Conservation (phyloP, 176 grass and related monocot genomes). For the Eleusine indica region DNA sequence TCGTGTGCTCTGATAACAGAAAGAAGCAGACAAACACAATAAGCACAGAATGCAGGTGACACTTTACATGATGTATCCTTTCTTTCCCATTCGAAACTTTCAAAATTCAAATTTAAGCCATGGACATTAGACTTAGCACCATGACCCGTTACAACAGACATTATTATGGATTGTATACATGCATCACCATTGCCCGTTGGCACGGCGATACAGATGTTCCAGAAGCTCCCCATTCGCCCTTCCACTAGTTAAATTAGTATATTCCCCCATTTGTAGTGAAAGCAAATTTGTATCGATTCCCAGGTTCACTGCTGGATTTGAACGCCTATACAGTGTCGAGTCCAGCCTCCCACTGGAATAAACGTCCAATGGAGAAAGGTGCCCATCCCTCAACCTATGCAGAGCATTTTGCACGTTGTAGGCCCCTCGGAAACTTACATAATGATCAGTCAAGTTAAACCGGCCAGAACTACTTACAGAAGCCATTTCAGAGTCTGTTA, state of each 20-base stretch:
- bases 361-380: constrained; percentile 46
- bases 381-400: constrained; percentile 51
- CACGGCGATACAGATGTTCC: constrained; percentile 59
- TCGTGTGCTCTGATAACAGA: background rate
- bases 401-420: constrained; percentile 52
- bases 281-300: constrained; percentile 44
- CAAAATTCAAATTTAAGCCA: constrained; percentile 26
- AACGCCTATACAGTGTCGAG: constrained; percentile 45
- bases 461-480: constrained; percentile 46
- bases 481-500: constrained; percentile 40
- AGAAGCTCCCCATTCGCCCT: constrained; percentile 52
- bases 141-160: constrained; percentile 36
- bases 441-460: constrained; percentile 49
- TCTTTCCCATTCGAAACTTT: constrained; percentile 40
- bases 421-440: constrained; percentile 34
- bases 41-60: background rate
- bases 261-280: constrained; percentile 46
- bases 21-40: constrained; percentile 25
- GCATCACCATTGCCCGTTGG: constrained; percentile 59
- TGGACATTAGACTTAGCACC: constrained; percentile 30
- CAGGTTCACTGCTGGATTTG: constrained; percentile 54
- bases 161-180: constrained; percentile 40
- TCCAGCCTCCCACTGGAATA: constrained; percentile 52
- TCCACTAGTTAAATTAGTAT: constrained; percentile 51
- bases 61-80: constrained; percentile 39